These are phyloP conservation scores for Boletus patriciae DNA, from an alignment of 768 basidiomycete species.

Conservation along the genomic window DNA sequence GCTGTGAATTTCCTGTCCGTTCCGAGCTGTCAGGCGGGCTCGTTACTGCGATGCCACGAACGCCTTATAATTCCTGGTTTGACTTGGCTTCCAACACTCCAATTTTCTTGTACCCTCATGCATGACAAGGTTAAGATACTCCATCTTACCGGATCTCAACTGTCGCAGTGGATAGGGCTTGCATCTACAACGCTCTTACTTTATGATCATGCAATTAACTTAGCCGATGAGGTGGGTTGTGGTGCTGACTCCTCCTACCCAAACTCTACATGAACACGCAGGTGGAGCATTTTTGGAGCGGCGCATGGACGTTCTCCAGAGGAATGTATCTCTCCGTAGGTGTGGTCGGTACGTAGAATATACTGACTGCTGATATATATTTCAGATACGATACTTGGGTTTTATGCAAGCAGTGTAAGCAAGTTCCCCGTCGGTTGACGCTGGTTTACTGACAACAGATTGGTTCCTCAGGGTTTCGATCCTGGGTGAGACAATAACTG, in stretches of 20 bases:
- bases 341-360: not conserved
- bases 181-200: slow-evolving; percentile 8
- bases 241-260: not conserved
- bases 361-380: not conserved
- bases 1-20: too few relatives aligned
- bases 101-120: not conserved
- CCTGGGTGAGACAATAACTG: slow-evolving; percentile 2
- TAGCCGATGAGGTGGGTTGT: slow-evolving; percentile 5
- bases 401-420: slow-evolving; percentile 7
- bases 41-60: not conserved
- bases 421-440: not conserved
- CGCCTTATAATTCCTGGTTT: not conserved
- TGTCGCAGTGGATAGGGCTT: not conserved
- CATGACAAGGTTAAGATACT: not conserved
- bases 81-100: not conserved
- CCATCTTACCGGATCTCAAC: not conserved
- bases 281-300: slow-evolving; percentile 15
- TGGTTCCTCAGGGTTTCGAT: not conserved
- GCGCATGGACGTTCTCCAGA: slow-evolving; percentile 11
- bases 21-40: too few relatives aligned
- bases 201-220: slow-evolving; percentile 13
- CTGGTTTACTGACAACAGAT: not conserved
- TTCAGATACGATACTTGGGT: slow-evolving; percentile 14
- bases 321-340: slow-evolving; percentile 11
- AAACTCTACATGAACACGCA: not conserved